Evolutionary conservation across 2,329 filamentous ascomycete genomes (phyloP).

Genomic region (Zymoseptoria crescenta): DNA sequence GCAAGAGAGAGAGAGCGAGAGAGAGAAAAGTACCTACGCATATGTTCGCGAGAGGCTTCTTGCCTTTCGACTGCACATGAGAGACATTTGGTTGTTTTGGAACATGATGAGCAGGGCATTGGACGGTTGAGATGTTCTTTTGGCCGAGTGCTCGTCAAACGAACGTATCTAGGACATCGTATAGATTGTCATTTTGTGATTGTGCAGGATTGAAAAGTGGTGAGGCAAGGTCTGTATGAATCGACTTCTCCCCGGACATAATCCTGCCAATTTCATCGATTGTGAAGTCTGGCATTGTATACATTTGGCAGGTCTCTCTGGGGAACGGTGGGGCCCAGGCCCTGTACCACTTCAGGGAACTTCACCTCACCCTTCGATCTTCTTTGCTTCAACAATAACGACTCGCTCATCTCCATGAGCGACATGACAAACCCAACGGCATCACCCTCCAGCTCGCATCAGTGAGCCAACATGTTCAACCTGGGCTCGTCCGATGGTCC

Average conservation of each 20-base stretch:
- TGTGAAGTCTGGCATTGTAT: too few relatives aligned
- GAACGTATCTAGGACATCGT: background rate
- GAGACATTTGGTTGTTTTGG: background rate
- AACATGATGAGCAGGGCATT: background rate
- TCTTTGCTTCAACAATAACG: too few relatives aligned
- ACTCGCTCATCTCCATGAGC: too few relatives aligned
- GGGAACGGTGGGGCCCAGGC: too few relatives aligned
- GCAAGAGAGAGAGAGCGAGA: background rate
- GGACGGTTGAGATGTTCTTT: background rate
- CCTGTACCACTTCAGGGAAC: too few relatives aligned
- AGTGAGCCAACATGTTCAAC: conserved; percentile 8
- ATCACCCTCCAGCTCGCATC: too few relatives aligned
- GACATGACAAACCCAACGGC: too few relatives aligned
- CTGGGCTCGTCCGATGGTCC: conserved; percentile 10
- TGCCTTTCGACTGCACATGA: background rate
- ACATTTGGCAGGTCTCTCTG: too few relatives aligned
- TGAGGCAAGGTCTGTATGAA: too few relatives aligned
- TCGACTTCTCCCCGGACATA: too few relatives aligned
- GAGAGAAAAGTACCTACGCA: background rate
- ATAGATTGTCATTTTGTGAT: background rate
- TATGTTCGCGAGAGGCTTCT: background rate
- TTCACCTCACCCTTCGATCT: too few relatives aligned
- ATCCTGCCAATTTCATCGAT: too few relatives aligned
- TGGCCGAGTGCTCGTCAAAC: background rate
- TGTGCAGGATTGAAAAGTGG: background rate